These are phyloP conservation scores for Pulicaria dysenterica DNA, from an alignment of 129 eudicot species.

Conservation along the genomic window DNA sequence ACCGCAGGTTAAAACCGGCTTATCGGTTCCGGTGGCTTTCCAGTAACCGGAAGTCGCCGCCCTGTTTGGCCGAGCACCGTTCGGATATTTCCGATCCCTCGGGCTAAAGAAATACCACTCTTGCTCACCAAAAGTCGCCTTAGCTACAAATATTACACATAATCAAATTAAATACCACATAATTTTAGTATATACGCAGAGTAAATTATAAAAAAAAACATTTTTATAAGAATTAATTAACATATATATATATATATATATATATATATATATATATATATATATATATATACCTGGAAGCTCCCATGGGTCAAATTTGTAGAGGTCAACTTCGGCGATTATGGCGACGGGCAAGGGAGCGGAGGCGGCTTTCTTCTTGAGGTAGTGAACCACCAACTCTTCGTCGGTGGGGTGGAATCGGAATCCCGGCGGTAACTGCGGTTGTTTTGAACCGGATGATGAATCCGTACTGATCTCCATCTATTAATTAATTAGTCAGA, in stretches of 20 bases:
- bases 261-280: not conserved
- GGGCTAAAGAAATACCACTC: slow-evolving; percentile 96
- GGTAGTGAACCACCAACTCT: slow-evolving; percentile 88
- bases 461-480: slow-evolving; percentile 91
- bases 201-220: not conserved
- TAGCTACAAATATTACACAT: slow-evolving; percentile 45
- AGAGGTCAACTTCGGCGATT: slow-evolving; percentile 87
- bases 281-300: slow-evolving; percentile 57
- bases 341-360: slow-evolving; percentile 80
- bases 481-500: slow-evolving; percentile 10
- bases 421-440: slow-evolving; percentile 86
- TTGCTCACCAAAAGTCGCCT: slow-evolving; percentile 88
- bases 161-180: not conserved
- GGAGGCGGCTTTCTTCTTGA: slow-evolving; percentile 76
- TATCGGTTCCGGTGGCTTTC: slow-evolving; percentile 94
- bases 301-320: slow-evolving; percentile 95
- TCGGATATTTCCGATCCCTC: slow-evolving; percentile 87
- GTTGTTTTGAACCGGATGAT: slow-evolving; percentile 68
- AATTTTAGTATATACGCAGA: not conserved
- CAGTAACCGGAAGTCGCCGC: slow-evolving; percentile 92
- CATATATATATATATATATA: not conserved
- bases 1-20: slow-evolving; percentile 73
- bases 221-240: not conserved
- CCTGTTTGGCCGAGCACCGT: slow-evolving; percentile 88
- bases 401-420: slow-evolving; percentile 96